Base-by-base conservation (phyloP, 2,329 filamentous ascomycete species). In the Curvularia hawaiiensis region DNA sequence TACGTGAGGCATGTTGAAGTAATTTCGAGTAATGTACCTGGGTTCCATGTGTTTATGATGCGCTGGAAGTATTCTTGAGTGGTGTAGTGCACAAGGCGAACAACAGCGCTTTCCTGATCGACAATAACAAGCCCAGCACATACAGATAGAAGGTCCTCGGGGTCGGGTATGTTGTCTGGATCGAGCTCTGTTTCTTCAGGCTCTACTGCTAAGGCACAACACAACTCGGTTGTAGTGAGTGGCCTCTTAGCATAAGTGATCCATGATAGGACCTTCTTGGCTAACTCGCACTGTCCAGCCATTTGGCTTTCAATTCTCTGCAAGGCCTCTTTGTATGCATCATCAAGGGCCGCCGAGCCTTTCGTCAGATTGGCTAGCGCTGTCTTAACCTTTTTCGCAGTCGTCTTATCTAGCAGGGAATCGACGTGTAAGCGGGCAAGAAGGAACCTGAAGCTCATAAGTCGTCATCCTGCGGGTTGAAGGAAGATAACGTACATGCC, bases 1-100 rank as follows among this genome's bases (percentile, higher is more conserved):
- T 76, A 76, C 16, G 65, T 69, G 26, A 75, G 58, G 48, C 69
- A 74, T 18, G 56, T 62, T 62, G 16, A 18, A 1, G 35, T 4
- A 16, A 38, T 38, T 9, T 38, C 4, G 6, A n/a, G 16, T 2
- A 9, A 16, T 9, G 6, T 16, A 18, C 16, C 16, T 3, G 35
- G 35, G 35, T 38, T 9, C 35, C 35, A 38, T 1, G 6, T 18
- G 7, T 38, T 2, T 3, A n/a, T 18, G 3, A 18, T 18, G 16
- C 35, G 35, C 7, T 18, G 16, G 3, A 38, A 38, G 35, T 38
- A 38, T 5, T 38, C 16, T 10, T 38, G 35, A 5, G 35, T 38
- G 7, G 35, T 38, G 16, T 38, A 38, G 35, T 38, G 35, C 16
- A 18, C 35, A 18, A 38, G 35, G 2, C 35, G 35, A 18, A 18